Evolutionary conservation across 2,329 filamentous ascomycete species (phyloP).

Genomic region (Paramyrothecium roridum): DNA sequence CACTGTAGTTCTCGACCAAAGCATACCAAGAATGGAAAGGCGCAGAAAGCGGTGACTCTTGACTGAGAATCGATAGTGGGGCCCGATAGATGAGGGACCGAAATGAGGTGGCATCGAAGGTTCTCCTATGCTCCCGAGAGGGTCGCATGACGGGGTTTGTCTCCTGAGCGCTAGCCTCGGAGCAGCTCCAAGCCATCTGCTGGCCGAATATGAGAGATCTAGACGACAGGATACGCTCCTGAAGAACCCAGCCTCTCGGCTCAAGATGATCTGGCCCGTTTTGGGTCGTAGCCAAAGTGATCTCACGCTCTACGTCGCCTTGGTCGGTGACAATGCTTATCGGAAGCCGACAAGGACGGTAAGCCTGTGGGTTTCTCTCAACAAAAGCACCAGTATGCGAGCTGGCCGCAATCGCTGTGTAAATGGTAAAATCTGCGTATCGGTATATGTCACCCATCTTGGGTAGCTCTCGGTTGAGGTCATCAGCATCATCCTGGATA

Average conservation of each 20-base stretch:
- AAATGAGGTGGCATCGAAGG: background rate
- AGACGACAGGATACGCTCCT: conserved; percentile 8
- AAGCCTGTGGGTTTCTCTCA: conserved; percentile 1
- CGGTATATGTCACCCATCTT: conserved; percentile 13
- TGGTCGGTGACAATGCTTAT: background rate
- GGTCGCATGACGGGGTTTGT: conserved; percentile 1
- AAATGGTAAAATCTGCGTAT: conserved; percentile 12
- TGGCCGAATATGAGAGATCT: conserved; percentile 8
- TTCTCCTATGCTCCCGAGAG: background rate
- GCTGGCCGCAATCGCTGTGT: conserved; percentile 6
- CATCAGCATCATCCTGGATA: conserved; percentile 12
- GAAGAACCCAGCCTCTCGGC: conserved; percentile 8
- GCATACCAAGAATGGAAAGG: conserved; percentile 4
- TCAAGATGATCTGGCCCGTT: conserved; percentile 9
- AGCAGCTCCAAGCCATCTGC: conserved; percentile 10
- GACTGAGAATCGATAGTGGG: background rate
- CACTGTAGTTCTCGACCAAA: conserved; percentile 8
- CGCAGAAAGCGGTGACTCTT: background rate
- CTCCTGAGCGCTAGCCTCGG: conserved; percentile 7
- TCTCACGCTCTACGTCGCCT: background rate
- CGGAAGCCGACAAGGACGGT: conserved; percentile 6
- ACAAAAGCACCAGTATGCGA: conserved; percentile 8
- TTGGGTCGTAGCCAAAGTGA: conserved; percentile 6
- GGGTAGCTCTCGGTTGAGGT: conserved; percentile 5
- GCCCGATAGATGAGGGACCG: background rate